Evolutionary conservation across 768 basidiomycete species (phyloP), one percentile per base, ranked within the genome.

Genomic region (Daedaleopsis sinensis): DNA sequence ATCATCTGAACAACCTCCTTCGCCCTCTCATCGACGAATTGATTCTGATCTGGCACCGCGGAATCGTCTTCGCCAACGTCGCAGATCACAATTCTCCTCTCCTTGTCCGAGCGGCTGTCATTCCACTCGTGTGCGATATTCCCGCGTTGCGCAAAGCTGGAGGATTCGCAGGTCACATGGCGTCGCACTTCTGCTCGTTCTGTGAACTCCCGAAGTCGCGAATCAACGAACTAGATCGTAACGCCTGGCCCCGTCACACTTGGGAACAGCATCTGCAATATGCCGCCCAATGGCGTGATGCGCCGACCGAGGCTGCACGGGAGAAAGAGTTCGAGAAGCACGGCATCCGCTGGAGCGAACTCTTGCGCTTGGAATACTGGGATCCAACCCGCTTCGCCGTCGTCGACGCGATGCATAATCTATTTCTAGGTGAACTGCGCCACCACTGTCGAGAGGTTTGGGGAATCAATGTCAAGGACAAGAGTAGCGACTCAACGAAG

Each of bases 321-420:
- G 54, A 7, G 53, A 69, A 23, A 65, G 4, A 23, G 5, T 62
- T 50, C 0, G 52, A 57, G n/a, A n/a, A n/a, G n/a, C n/a, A n/a
- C 15, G 7, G 27, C 4, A 47, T 74, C 2, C 62, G 69, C 3
- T 76, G 64, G 65, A 68, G 68, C 0, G 62, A 70, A 19, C 51
- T 82, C 2, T 60, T 75, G 15, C 54, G 71, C 1, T 70, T 82
- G 2, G 72, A 73, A 0, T 82, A 82, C 59, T 80, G 78, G 73
- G 72, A 79, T 59, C 72, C 73, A 0, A 66, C 69, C 3, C 52
- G 58, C 5, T 74, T 65, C 49, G 51, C 72, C 5, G 64, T 77
- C 1, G 63, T 80, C 11, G 78, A 82, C 53, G 57, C 75, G 1
- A 80, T 80, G 79, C 80, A 82, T 60, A 73, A 70, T 18, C 65